Percentiles rank a stretch among this genome's conserved stretches.
Conservation (phyloP, 441 rosid genomes). For the Pelargonium fulgidum region DNA sequence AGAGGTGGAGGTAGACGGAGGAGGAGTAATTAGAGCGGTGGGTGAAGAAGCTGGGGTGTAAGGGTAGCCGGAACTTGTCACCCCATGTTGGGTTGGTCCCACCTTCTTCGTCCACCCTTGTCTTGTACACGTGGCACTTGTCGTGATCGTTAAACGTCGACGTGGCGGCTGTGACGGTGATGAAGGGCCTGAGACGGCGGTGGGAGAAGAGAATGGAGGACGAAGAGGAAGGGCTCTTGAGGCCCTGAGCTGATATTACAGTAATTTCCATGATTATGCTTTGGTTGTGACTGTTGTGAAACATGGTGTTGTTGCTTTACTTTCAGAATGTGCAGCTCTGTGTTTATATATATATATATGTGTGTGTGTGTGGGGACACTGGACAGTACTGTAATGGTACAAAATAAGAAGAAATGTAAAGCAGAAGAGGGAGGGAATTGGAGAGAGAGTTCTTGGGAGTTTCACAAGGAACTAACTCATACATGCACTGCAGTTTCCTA, state of each 20-base stretch:
- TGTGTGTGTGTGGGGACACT: background rate
- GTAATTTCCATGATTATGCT: slow-evolving; percentile 42
- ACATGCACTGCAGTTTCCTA: no score
- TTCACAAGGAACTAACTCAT: background rate
- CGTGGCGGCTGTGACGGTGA: slow-evolving; percentile 31
- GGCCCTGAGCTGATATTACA: slow-evolving; percentile 48
- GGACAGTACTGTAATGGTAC: no score
- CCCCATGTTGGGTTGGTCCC: slow-evolving; percentile 52
- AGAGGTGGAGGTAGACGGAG: slow-evolving; percentile 30
- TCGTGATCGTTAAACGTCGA: background rate
- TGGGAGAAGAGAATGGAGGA: slow-evolving; percentile 19
- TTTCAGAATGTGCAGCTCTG: no score
- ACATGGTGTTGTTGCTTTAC: background rate
- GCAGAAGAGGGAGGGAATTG: background rate
- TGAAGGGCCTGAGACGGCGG: slow-evolving; percentile 44
- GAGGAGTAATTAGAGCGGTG: slow-evolving; percentile 18
- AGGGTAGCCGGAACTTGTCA: slow-evolving; percentile 39
- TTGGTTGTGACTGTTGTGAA: background rate
- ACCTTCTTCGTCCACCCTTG: slow-evolving; percentile 39
- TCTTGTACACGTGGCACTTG: slow-evolving; percentile 20
- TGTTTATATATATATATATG: no score
- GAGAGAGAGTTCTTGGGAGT: slow-evolving; percentile 1
- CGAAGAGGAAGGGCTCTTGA: slow-evolving; percentile 25
- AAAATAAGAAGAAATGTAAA: no score
- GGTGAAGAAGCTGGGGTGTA: slow-evolving; percentile 30